Evolutionary conservation across 2,329 filamentous ascomycete genomes (phyloP).

Genomic region (Cercospora sp.): DNA sequence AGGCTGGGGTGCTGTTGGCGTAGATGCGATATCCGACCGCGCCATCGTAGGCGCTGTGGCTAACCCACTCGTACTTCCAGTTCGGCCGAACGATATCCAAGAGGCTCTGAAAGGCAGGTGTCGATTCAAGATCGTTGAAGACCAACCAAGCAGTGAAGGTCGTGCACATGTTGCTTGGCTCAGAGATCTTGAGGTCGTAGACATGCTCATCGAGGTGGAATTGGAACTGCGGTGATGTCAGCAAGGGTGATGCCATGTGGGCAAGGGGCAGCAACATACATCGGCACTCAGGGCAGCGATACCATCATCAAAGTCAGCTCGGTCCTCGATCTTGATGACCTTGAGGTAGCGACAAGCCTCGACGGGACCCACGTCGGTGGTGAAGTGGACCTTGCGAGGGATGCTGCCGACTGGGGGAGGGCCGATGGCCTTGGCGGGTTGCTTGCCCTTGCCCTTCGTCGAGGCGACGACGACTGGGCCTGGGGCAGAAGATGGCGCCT

Average conservation of each 20-base stretch:
- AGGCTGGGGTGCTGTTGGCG: neutral
- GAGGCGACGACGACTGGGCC: slow-evolving; percentile 16
- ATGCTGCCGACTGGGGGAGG: slow-evolving; percentile 12
- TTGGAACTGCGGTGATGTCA: slow-evolving; percentile 22
- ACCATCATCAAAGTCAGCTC: neutral
- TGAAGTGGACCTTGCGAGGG: slow-evolving; percentile 24
- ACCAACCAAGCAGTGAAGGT: slow-evolving; percentile 30
- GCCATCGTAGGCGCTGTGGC: slow-evolving; percentile 27
- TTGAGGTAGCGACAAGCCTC: slow-evolving; percentile 31
- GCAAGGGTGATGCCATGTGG: neutral
- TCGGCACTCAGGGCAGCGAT: slow-evolving; percentile 16
- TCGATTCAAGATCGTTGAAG: slow-evolving; percentile 45
- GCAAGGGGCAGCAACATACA: slow-evolving; percentile 23
- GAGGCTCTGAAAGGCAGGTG: slow-evolving; percentile 18
- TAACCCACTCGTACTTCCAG: slow-evolving; percentile 21
- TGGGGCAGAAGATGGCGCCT: neutral
- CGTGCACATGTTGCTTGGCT: neutral
- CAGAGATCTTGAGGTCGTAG: slow-evolving; percentile 16
- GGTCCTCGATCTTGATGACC: slow-evolving; percentile 17
- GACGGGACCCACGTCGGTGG: slow-evolving; percentile 29
- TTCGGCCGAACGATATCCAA: slow-evolving; percentile 10
- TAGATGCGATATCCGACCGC: neutral
- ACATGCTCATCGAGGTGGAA: slow-evolving; percentile 22
- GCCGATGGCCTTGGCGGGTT: slow-evolving; percentile 23
- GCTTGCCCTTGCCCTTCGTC: neutral